Evolutionary conservation across 345 rosid genomes (phyloP).

Genomic region (Corchorus olitorius): DNA sequence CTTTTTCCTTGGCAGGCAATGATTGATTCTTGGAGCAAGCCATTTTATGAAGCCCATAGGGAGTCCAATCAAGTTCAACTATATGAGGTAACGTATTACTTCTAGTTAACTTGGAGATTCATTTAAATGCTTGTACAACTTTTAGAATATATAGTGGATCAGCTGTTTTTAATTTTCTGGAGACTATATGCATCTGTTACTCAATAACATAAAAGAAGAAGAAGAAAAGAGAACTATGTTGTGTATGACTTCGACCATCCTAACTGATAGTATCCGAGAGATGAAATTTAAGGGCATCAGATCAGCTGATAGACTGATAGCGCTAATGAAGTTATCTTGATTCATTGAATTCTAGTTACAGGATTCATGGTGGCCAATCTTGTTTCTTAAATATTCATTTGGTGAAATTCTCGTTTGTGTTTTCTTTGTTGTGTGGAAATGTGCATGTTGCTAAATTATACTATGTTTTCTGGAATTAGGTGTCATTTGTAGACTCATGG

Average conservation of each 20-base stretch:
- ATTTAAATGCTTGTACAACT: not conserved
- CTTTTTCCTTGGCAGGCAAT: constrained; percentile 53
- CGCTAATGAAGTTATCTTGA: not conserved
- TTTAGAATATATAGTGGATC: not conserved
- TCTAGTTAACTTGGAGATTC: constrained; percentile 10
- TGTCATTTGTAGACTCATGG: constrained; percentile 87
- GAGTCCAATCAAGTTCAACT: constrained; percentile 61
- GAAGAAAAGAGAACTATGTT: not conserved
- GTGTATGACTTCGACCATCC: constrained; percentile 6
- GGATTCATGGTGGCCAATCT: not conserved
- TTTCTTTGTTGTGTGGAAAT: too few relatives aligned
- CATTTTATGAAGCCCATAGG: constrained; percentile 61
- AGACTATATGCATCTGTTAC: not conserved
- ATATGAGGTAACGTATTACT: constrained; percentile 63
- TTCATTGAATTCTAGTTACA: not conserved
- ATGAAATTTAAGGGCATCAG: not conserved
- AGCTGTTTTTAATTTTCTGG: not conserved
- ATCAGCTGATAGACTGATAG: not conserved
- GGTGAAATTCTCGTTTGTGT: not conserved
- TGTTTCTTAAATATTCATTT: not conserved
- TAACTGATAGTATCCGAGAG: not conserved
- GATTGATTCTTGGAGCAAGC: constrained; percentile 82
- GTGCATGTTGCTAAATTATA: not conserved
- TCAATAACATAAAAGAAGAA: not conserved
- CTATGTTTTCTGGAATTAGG: constrained; percentile 42